A percentile compares a stretch with the other conserved stretches of the same genome.
Evolutionary conservation across 768 basidiomycete genomes (phyloP).

Genomic region (Amanita pseudoporphyria): DNA sequence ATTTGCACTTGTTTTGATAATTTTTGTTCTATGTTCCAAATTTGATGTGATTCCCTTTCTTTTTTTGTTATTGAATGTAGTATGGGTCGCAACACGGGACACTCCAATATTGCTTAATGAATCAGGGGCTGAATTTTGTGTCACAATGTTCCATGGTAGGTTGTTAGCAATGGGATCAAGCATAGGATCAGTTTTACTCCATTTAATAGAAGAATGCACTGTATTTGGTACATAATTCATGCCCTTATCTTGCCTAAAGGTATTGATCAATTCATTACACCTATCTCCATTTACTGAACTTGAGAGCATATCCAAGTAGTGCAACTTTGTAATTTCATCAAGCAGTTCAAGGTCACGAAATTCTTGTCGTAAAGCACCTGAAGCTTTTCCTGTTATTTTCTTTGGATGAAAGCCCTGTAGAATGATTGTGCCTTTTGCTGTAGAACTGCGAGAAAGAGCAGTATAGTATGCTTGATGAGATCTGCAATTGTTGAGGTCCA

Average conservation of each 20-base stretch:
- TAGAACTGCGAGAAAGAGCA: too few relatives aligned
- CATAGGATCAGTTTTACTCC: too few relatives aligned
- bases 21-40: background rate
- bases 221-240: background rate
- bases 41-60: background rate
- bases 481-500: too few relatives aligned
- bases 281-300: background rate
- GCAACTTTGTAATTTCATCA: too few relatives aligned
- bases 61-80: background rate
- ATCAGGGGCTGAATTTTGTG: background rate
- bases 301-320: too few relatives aligned
- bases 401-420: background rate
- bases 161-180: conserved; percentile 5
- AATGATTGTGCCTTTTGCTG: conserved; percentile 1
- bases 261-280: background rate
- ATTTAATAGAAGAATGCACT: background rate
- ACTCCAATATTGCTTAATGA: background rate
- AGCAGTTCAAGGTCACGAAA: too few relatives aligned
- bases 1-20: background rate
- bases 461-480: too few relatives aligned
- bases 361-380: too few relatives aligned
- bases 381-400: too few relatives aligned
- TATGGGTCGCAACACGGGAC: background rate
- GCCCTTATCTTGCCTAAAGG: too few relatives aligned
- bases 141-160: background rate